phyloP scores from a whole-genome alignment of 83 land plant species.

The Thuja plicata region DNA sequence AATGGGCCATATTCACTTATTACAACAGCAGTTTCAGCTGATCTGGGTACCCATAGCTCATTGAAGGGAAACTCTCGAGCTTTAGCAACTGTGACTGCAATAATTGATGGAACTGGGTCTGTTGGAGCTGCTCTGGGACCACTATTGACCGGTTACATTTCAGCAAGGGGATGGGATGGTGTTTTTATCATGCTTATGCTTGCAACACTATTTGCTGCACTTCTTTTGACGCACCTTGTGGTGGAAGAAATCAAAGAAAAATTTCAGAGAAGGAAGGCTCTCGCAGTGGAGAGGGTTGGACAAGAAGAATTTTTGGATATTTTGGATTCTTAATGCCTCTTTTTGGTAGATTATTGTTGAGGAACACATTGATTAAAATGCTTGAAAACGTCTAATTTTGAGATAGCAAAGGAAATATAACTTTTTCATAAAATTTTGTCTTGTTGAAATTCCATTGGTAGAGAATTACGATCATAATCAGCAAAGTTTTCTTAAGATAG shows the following conservation, averaged over 20 bases:
- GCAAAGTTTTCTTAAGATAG: neutral
- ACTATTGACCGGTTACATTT: slow-evolving; percentile 90
- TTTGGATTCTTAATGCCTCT: neutral
- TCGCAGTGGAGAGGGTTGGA: neutral
- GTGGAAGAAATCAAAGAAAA: slow-evolving; percentile 49
- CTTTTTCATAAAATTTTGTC: neutral
- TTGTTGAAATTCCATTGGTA: neutral
- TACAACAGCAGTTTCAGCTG: slow-evolving; percentile 92
- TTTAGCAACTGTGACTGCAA: slow-evolving; percentile 88
- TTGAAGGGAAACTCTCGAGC: slow-evolving; percentile 72
- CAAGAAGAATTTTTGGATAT: neutral
- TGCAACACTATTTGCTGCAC: slow-evolving; percentile 50
- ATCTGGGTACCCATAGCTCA: slow-evolving; percentile 73
- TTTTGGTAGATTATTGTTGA: neutral
- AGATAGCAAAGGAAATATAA: neutral
- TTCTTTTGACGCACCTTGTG: slow-evolving; percentile 54
- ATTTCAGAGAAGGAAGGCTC: neutral
- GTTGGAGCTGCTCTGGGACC: slow-evolving; percentile 92
- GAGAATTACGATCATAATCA: neutral
- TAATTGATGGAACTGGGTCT: slow-evolving; percentile 94
- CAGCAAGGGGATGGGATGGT: slow-evolving; percentile 75
- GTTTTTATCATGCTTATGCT: slow-evolving; percentile 80
- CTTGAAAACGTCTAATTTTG: neutral
- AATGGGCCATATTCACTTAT: slow-evolving; percentile 95
- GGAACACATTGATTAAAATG: neutral